Evolutionary conservation across 768 basidiomycete genomes (phyloP).

Genomic region (Clitopilus hobsonii): DNA sequence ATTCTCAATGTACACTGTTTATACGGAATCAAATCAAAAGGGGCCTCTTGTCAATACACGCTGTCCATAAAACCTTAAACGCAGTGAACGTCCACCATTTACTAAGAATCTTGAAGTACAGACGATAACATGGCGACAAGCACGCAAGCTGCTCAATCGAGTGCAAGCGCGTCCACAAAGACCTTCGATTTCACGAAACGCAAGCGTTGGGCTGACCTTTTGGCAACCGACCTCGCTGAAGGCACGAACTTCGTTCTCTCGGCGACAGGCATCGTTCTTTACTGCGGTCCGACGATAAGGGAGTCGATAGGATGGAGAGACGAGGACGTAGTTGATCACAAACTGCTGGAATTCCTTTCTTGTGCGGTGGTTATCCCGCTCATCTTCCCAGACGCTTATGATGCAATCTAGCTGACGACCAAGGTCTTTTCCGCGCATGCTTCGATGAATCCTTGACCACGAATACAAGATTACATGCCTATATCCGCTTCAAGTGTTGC

Average conservation of each 20-base stretch:
- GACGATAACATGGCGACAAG: background rate
- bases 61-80: background rate
- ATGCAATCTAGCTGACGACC: constrained; percentile 49
- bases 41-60: background rate
- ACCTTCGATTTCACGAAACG: constrained; percentile 82
- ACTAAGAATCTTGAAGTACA: background rate
- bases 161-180: background rate
- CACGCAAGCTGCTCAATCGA: background rate
- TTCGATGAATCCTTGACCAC: constrained; percentile 54
- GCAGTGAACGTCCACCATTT: background rate
- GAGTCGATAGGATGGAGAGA: constrained; percentile 79
- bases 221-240: constrained; percentile 73
- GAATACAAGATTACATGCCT: constrained; percentile 48
- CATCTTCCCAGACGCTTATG: constrained; percentile 2
- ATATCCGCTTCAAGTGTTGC: constrained; percentile 56
- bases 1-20: background rate
- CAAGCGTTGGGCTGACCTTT: constrained; percentile 82
- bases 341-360: constrained; percentile 62
- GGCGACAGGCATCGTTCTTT: constrained; percentile 56
- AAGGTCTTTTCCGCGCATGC: constrained; percentile 43
- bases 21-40: background rate
- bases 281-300: constrained; percentile 61
- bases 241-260: constrained; percentile 68
- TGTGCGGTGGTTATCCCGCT: constrained; percentile 33
- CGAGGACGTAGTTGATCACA: constrained; percentile 64